phyloP scores from a whole-genome alignment of 352 stramenopile species.

The Pythium plurisporium region DNA sequence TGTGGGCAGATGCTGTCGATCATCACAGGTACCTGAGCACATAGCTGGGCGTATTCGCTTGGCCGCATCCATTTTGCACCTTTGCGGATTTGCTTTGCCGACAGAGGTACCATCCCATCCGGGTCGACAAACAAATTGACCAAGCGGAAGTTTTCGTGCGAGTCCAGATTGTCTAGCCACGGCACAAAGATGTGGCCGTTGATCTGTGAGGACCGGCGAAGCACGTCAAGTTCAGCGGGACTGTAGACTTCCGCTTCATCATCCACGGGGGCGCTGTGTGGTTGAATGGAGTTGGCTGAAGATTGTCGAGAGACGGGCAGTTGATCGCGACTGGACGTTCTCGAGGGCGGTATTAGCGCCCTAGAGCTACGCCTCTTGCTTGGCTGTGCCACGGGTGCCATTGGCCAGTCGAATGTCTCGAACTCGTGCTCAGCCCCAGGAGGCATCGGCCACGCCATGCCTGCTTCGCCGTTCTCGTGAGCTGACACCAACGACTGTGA shows the following conservation, averaged over 20 bases:
- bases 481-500: neutral
- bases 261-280: neutral
- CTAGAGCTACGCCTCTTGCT: slow-evolving; percentile 8
- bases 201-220: slow-evolving; percentile 77
- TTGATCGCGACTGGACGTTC: slow-evolving; percentile 15
- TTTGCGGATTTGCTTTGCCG: slow-evolving; percentile 65
- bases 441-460: slow-evolving; percentile 13
- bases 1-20: slow-evolving; percentile 67
- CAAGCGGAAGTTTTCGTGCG: slow-evolving; percentile 50
- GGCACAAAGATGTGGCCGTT: slow-evolving; percentile 82
- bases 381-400: slow-evolving; percentile 1
- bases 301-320: slow-evolving; percentile 6
- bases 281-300: neutral
- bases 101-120: slow-evolving; percentile 61
- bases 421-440: slow-evolving; percentile 1
- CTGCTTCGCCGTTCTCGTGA: neutral
- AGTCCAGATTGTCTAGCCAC: slow-evolving; percentile 69
- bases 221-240: slow-evolving; percentile 62
- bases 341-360: slow-evolving; percentile 1
- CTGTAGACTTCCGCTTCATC: slow-evolving; percentile 34
- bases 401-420: slow-evolving; percentile 17
- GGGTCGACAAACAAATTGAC: slow-evolving; percentile 58
- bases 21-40: slow-evolving; percentile 56
- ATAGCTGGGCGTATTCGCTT: slow-evolving; percentile 46
- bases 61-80: slow-evolving; percentile 61